A percentile compares a stretch with the other conserved stretches of the same genome.
Evolutionary conservation across 495 filamentous ascomycete genomes (phyloP).

Genomic region (Penicillium cosmopolitanum): DNA sequence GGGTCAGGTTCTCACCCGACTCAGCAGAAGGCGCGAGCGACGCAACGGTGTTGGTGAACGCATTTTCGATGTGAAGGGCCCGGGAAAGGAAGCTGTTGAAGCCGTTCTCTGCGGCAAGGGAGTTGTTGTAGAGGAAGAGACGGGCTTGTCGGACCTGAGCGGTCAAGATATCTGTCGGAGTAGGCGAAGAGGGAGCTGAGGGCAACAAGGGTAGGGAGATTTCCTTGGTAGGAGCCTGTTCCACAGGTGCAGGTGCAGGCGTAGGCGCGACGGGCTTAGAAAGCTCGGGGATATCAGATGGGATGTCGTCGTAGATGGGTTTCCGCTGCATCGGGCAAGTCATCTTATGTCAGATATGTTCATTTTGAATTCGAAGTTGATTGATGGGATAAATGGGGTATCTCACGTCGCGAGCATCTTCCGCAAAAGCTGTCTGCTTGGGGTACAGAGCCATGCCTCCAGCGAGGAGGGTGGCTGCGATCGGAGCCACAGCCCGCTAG

Average conservation of each 20-base stretch:
- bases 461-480: slow-evolving; percentile 56
- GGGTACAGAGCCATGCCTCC: slow-evolving; percentile 59
- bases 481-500: slow-evolving; percentile 60
- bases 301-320: slow-evolving; percentile 84
- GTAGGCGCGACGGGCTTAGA: slow-evolving; percentile 39
- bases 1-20: slow-evolving; percentile 80
- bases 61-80: slow-evolving; percentile 77
- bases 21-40: slow-evolving; percentile 82
- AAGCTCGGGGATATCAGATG: slow-evolving; percentile 43
- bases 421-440: slow-evolving; percentile 57
- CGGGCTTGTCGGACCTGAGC: slow-evolving; percentile 78
- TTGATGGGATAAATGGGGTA: slow-evolving; percentile 7
- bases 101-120: slow-evolving; percentile 69
- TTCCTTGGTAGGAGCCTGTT: slow-evolving; percentile 17
- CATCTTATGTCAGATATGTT: slow-evolving; percentile 27
- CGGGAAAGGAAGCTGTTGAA: slow-evolving; percentile 76
- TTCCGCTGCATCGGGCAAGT: slow-evolving; percentile 60
- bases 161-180: slow-evolving; percentile 89
- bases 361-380: neutral
- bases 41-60: slow-evolving; percentile 78
- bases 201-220: slow-evolving; percentile 28
- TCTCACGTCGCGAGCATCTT: slow-evolving; percentile 50
- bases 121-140: slow-evolving; percentile 77
- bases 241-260: slow-evolving; percentile 27
- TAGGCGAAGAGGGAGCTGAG: slow-evolving; percentile 56